Conservation (phyloP, 1,139 yeast genomes). For the Pneumocystis canis region DNA sequence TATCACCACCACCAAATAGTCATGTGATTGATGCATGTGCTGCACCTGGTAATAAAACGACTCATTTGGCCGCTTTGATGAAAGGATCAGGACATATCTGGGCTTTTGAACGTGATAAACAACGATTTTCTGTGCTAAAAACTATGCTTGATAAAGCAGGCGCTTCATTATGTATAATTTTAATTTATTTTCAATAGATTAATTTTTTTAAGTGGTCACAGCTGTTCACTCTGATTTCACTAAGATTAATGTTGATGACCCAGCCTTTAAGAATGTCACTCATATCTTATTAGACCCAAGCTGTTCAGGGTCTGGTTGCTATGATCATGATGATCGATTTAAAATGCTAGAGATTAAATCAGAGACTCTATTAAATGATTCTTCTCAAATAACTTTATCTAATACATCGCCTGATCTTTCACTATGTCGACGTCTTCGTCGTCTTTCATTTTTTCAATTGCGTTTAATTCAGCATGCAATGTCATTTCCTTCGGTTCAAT, state of each 20-base stretch:
- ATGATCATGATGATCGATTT: slow-evolving; percentile 57
- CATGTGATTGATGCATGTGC: slow-evolving; percentile 84
- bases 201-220: slow-evolving; percentile 33
- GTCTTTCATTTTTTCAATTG: slow-evolving; percentile 72
- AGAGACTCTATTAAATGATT: no score
- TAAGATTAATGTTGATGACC: slow-evolving; percentile 41
- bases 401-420: no score
- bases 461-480: slow-evolving; percentile 80
- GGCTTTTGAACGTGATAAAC: slow-evolving; percentile 78
- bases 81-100: slow-evolving; percentile 30
- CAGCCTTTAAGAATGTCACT: slow-evolving; percentile 31
- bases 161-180: slow-evolving; percentile 25
- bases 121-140: slow-evolving; percentile 54
- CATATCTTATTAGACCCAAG: slow-evolving; percentile 91
- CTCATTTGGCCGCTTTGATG: slow-evolving; percentile 65
- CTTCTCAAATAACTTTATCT: no score
- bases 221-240: slow-evolving; percentile 82
- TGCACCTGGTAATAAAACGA: slow-evolving; percentile 96
- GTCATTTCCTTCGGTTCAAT: slow-evolving; percentile 56
- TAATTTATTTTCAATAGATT: no score
- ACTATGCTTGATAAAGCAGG: slow-evolving; percentile 76
- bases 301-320: slow-evolving; percentile 94
- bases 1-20: slow-evolving; percentile 34
- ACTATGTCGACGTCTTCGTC: slow-evolving; percentile 42
- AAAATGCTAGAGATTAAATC: slow-evolving; percentile 18